Base-by-base conservation (phyloP, 176 grass and related monocot species). In the Oryza glumipatula region DNA sequence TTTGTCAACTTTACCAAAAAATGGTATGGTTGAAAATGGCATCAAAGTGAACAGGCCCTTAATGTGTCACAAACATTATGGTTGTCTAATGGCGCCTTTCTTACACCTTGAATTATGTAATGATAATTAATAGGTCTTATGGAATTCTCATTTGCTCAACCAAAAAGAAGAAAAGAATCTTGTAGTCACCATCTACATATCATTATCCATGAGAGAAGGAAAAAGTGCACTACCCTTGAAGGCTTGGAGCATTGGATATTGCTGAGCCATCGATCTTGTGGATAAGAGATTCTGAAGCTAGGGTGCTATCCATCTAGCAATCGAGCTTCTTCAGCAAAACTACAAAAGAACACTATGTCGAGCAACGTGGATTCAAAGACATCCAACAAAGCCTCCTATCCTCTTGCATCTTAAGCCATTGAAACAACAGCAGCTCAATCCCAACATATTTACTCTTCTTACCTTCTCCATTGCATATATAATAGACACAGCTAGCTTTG, bases 351-450 rank as follows among this genome's bases (percentile, higher is more conserved):
- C 48, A 43, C 33, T 30, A 22, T 5, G 10, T 44, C 24, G 22
- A 75, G 33, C 85, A 67, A 86, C 85, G 77, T 86, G 77, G 77
- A 74, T 16, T 16, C 77, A 74, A 80, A 74, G 60, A 54, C 45
- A 80, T 77, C 84, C 84, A 70, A 32, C 51, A 21, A 86, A 67
- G 32, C 23, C 23, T 68, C 60, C 13, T 76, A 87, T 87, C 85
- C 63, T 54, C 78, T 60, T 67, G 63, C 65, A 79, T 76, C 78
- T 58, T 67, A 76, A 47, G 78, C 46, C 70, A 69, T 16, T 69
- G 70, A 61, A 75, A 47, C 69, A 67, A 45, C 2, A 11, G 11
- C n/a, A 43, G 1, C 8, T 43, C n/a, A 39, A 41, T 44, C 49
- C 67, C n/a, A 6, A 80, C 68, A 19, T 17, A 48, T 48, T 3